Evolutionary conservation across 257 asterid genomes (phyloP).

Genomic region (Capsicum baccatum): DNA sequence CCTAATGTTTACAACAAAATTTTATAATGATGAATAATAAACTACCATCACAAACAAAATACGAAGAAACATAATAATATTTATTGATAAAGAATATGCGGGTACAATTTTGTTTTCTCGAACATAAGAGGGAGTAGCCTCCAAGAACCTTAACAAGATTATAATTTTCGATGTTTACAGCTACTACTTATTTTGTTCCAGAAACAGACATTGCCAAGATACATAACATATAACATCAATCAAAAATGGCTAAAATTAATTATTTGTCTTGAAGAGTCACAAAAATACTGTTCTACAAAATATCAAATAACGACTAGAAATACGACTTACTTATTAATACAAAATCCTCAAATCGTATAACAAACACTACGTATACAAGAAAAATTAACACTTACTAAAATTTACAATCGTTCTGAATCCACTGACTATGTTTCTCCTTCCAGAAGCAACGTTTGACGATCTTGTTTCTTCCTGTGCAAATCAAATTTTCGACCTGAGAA

Average conservation of each 20-base stretch:
- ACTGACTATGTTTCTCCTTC: background rate
- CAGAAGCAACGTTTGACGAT: conserved; percentile 5
- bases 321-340: background rate
- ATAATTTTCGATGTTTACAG: no score
- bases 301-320: background rate
- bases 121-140: no score
- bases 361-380: background rate
- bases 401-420: background rate
- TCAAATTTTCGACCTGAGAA: background rate
- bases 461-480: background rate
- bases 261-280: background rate
- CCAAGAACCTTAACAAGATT: no score
- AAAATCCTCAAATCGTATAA: background rate
- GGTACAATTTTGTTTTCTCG: no score
- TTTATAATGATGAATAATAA: no score
- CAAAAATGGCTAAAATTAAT: background rate
- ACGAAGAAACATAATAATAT: no score
- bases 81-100: no score
- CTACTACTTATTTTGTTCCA: background rate
- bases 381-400: background rate
- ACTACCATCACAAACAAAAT: no score
- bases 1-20: no score
- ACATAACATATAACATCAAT: background rate
- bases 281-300: background rate
- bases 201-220: background rate